Percentiles rank a stretch among this genome's conserved stretches.
Evolutionary conservation across 495 filamentous ascomycete species (phyloP).

Genomic region (Gamarada debralockiae): DNA sequence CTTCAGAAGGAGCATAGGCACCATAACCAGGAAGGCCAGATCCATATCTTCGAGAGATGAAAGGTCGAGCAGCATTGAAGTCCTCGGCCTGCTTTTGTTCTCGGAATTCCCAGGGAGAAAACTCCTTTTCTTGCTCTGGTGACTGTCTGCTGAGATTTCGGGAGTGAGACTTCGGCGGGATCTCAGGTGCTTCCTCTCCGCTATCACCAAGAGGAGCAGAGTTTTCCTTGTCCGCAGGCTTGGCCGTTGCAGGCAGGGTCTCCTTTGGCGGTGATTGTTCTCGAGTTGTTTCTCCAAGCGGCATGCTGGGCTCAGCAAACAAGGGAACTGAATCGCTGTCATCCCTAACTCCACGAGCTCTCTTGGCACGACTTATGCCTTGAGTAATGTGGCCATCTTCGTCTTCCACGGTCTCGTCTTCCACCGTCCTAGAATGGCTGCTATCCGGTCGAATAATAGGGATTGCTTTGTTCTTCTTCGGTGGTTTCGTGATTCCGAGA

Average conservation of each 20-base stretch:
- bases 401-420: constrained; percentile 39
- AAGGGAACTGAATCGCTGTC: constrained; percentile 65
- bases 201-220: constrained; percentile 14
- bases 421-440: constrained; percentile 30
- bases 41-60: constrained; percentile 23
- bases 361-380: constrained; percentile 63
- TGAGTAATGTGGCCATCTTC: constrained; percentile 49
- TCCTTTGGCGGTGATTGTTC: constrained; percentile 32
- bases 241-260: constrained; percentile 17
- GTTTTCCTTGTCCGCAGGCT: constrained; percentile 30
- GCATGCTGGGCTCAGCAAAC: constrained; percentile 54
- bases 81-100: constrained; percentile 34
- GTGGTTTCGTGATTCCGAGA: constrained; percentile 54
- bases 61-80: constrained; percentile 33
- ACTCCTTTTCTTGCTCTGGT: constrained; percentile 34
- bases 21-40: constrained; percentile 27
- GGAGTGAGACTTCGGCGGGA: constrained; percentile 7
- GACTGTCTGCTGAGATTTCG: constrained; percentile 24
- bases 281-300: constrained; percentile 44
- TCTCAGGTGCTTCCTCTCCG: not conserved
- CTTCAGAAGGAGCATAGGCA: constrained; percentile 5
- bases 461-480: constrained; percentile 73
- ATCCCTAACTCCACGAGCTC: constrained; percentile 54
- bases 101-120: constrained; percentile 39
- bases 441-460: constrained; percentile 71